phyloP scores from a whole-genome alignment of 345 rosid genomes.

The Excoecaria agallocha region DNA sequence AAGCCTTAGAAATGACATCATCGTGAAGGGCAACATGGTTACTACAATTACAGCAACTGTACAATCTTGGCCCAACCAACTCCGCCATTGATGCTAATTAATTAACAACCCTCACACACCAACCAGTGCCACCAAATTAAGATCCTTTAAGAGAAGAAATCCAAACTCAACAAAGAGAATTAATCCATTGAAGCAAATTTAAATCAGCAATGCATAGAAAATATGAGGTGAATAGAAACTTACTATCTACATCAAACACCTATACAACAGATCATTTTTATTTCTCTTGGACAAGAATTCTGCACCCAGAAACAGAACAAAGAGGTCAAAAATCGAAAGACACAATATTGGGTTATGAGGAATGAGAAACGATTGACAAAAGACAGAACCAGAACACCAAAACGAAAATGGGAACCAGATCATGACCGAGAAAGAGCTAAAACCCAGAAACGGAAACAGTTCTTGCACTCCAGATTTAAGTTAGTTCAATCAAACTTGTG shows the following conservation, averaged over 20 bases:
- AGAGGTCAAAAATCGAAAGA: not conserved
- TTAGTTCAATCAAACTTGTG: not conserved
- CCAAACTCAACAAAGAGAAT: not conserved
- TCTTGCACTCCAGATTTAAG: not conserved
- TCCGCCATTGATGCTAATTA: conserved; percentile 18
- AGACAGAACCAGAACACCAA: not conserved
- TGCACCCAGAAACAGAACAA: conserved; percentile 10
- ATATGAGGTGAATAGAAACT: not conserved
- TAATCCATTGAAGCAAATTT: not conserved
- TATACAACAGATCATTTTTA: not conserved
- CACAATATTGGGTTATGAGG: not conserved
- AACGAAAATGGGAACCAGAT: conserved; percentile 1
- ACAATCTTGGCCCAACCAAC: conserved; percentile 48
- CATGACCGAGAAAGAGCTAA: conserved; percentile 4
- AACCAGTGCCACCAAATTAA: conserved; percentile 14
- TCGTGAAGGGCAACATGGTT: conserved; percentile 58
- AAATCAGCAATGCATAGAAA: not conserved
- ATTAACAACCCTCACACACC: conserved; percentile 5
- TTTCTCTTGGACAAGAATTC: not conserved
- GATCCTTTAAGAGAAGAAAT: conserved; percentile 5
- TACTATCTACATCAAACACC: conserved; percentile 7
- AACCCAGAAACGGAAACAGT: conserved; percentile 2
- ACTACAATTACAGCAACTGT: conserved; percentile 59
- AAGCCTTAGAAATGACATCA: conserved; percentile 56
- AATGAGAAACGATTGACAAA: not conserved